Evolutionary conservation across 352 stramenopile species (phyloP).

Genomic region (Pythium folliculosum): DNA sequence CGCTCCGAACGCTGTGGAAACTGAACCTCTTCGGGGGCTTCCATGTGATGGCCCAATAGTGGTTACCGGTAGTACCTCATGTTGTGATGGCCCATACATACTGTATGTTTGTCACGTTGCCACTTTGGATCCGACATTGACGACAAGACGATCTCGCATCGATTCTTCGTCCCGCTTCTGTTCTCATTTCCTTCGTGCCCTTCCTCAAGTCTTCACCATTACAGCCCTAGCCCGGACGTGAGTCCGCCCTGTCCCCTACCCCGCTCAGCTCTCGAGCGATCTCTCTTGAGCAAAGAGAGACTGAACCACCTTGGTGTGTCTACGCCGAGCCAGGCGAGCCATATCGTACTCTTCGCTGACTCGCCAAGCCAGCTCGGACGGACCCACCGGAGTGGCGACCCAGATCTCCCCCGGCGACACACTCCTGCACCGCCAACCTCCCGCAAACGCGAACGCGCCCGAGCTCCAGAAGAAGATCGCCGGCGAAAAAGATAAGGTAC

Average conservation of each 20-base stretch:
- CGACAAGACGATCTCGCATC: conserved; percentile 25
- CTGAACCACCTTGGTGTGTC: conserved; percentile 26
- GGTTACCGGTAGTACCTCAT: too few species aligned
- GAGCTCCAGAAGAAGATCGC: conserved; percentile 13
- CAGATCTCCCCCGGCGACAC: conserved; percentile 21
- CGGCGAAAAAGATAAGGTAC: conserved; percentile 14
- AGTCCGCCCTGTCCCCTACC: conserved; percentile 19
- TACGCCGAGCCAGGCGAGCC: conserved; percentile 23
- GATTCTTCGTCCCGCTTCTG: conserved; percentile 20
- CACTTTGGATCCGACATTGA: conserved; percentile 19
- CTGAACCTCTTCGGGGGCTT: conserved; percentile 6
- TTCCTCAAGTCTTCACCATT: conserved; percentile 27
- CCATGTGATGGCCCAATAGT: background rate
- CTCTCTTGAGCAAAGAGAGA: conserved; percentile 15
- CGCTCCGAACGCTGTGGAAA: background rate
- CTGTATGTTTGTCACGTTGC: conserved; percentile 22
- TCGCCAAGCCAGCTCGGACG: background rate
- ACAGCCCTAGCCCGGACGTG: conserved; percentile 25
- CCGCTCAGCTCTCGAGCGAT: conserved; percentile 10
- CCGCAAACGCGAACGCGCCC: conserved; percentile 14
- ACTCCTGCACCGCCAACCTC: conserved; percentile 14
- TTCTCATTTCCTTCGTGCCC: conserved; percentile 22
- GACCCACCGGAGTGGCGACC: conserved; percentile 9
- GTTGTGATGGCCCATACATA: background rate
- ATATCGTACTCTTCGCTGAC: conserved; percentile 25